Evolutionary conservation across 2,329 filamentous ascomycete species (phyloP), one percentile per base, ranked within the genome.

Genomic region (Sordariomycetes sp.): DNA sequence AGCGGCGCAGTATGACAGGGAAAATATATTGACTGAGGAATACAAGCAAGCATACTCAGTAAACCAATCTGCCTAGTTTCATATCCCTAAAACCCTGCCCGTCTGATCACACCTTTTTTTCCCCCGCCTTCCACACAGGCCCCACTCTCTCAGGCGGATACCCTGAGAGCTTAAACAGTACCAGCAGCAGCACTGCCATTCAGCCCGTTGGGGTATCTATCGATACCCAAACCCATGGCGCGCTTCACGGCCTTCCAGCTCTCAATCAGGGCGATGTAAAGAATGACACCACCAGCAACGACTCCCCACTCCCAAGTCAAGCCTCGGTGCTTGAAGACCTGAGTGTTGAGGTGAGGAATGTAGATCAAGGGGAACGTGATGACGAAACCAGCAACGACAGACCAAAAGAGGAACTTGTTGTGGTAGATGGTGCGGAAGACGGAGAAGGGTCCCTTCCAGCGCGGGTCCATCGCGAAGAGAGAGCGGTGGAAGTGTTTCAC

Each of bases 241-340:
- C 79, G 60, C 65, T 86, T 86, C 11, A 61, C 57, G 35, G 70
- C 79, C 59, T 86, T 86, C 79, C 80, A 86, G 1, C 47, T 45
- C 58, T 86, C 82, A 3, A 84, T 64, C 8, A 82, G 68, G 0
- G 56, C 55, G 32, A 85, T 61, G 54, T 84, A 86, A 8, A 72
- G 50, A 2, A 70, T 53, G 1, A 79, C 65, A 21, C 65, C 71
- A 14, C 72, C 66, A 30, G 71, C 62, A 1, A 86, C 79, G 3
- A 86, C 63, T 2, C 70, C 78, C 82, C 80, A 86, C 48, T 86
- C 80, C 78, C 79, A 84, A 3, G 61, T 66, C 36, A 86, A 78
- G 1, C 70, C 73, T 28, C 66, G 64, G 50, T 86, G 81, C 55
- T 82, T 79, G 59, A 85, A 85, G 3, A 85, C 79, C 3, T 61